Evolutionary conservation across 2,329 filamentous ascomycete genomes (phyloP).

Genomic region (Simplicillium aogashimaense): DNA sequence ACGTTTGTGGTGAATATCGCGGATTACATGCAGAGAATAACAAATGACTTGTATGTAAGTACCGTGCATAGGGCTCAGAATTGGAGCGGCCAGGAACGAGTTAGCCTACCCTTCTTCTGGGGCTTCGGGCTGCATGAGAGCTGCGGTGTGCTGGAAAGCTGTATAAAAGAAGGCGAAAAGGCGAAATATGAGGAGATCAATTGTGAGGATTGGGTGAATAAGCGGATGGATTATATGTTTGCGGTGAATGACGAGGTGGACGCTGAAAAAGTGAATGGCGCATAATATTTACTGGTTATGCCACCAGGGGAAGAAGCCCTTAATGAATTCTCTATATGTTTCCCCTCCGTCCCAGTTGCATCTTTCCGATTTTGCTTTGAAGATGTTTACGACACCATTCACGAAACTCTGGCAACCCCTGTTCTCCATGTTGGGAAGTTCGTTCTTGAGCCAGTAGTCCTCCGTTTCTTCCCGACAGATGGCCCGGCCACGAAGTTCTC

Average conservation of each 20-base stretch:
- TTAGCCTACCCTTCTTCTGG: conserved; percentile 38
- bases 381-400: not conserved
- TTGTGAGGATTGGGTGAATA: conserved; percentile 27
- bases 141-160: conserved; percentile 27
- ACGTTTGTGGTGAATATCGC: conserved; percentile 42
- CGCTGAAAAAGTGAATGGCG: too few species aligned
- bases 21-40: conserved; percentile 39
- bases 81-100: conserved; percentile 23
- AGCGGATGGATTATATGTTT: conserved; percentile 21
- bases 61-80: conserved; percentile 40
- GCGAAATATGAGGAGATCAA: conserved; percentile 27
- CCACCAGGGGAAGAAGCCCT: too few species aligned
- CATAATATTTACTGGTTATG: too few species aligned
- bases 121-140: conserved; percentile 28
- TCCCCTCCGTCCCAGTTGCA: conserved; percentile 1
- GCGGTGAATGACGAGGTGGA: not conserved
- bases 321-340: not conserved
- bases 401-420: conserved; percentile 1
- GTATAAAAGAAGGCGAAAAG: conserved; percentile 20
- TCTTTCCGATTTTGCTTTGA: not conserved
- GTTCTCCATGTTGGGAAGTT: conserved; percentile 1
- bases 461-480: conserved; percentile 7
- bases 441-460: conserved; percentile 3
- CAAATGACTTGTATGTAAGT: conserved; percentile 36
- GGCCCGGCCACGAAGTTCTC: conserved; percentile 4